A percentile compares a stretch with the other conserved stretches of the same genome.
These are phyloP conservation scores for Trichoderma harzianum DNA, from an alignment of 2,329 filamentous ascomycete species.

Conservation along the genomic window DNA sequence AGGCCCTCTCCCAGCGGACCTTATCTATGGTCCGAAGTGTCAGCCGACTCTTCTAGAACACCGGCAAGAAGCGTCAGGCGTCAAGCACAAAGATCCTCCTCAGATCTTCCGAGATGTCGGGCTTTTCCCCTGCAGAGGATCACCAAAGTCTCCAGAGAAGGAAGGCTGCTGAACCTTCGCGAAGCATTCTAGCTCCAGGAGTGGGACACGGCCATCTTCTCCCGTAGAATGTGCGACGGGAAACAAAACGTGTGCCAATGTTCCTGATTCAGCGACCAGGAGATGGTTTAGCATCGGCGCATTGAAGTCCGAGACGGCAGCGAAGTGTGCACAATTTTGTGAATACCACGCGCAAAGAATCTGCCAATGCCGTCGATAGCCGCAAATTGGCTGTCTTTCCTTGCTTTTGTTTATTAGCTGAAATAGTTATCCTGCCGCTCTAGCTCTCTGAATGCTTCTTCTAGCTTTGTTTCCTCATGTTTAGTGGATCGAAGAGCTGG, in stretches of 20 bases:
- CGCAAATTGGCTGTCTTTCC: neutral
- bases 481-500: neutral
- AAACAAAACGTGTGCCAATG: neutral
- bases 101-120: slow-evolving; percentile 5
- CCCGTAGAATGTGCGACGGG: neutral
- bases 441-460: neutral
- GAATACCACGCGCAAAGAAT: neutral
- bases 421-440: neutral
- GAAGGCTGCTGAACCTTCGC: slow-evolving; percentile 3
- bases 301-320: neutral
- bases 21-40: neutral
- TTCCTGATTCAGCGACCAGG: neutral
- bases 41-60: slow-evolving; percentile 26
- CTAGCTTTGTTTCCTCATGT: slow-evolving; percentile 6
- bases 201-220: neutral
- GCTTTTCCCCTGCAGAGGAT: neutral
- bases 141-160: neutral
- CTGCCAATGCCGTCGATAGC: neutral
- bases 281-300: neutral
- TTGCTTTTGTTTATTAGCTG: slow-evolving; percentile 5
- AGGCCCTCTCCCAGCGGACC: neutral
- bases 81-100: slow-evolving; percentile 17
- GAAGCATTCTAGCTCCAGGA: slow-evolving; percentile 4
- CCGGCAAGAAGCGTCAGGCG: slow-evolving; percentile 22
- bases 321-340: neutral